These are phyloP conservation scores for Penicillium sp. DNA, from an alignment of 2,329 filamentous ascomycete species.

Conservation along the genomic window DNA sequence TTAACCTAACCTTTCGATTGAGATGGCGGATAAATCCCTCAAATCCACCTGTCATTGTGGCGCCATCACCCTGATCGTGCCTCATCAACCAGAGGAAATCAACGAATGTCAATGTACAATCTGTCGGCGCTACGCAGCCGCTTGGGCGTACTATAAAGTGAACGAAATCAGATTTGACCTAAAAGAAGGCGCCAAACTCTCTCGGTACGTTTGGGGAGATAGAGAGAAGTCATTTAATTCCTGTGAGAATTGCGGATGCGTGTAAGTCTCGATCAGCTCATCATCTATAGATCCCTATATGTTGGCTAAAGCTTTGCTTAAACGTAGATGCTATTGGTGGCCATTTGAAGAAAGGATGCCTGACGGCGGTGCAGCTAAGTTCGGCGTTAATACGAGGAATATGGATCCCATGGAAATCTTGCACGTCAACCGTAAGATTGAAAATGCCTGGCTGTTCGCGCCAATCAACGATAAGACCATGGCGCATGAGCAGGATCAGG, in stretches of 20 bases:
- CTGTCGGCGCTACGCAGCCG: slow-evolving; percentile 12
- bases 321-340: slow-evolving; percentile 7
- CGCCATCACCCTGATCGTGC: slow-evolving; percentile 9
- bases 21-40: slow-evolving; percentile 6
- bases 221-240: slow-evolving; percentile 7
- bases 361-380: not conserved
- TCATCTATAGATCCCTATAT: not conserved
- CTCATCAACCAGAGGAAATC: slow-evolving; percentile 8
- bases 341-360: slow-evolving; percentile 3
- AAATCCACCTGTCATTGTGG: slow-evolving; percentile 10
- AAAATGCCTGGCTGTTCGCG: slow-evolving; percentile 1
- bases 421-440: slow-evolving; percentile 8
- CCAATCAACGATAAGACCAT: slow-evolving; percentile 2
- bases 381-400: slow-evolving; percentile 9
- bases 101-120: slow-evolving; percentile 14
- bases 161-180: slow-evolving; percentile 8
- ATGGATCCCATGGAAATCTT: slow-evolving; percentile 10
- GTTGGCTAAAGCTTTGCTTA: not conserved
- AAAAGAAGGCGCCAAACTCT: slow-evolving; percentile 8
- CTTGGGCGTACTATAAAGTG: slow-evolving; percentile 12
- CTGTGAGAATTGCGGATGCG: slow-evolving; percentile 9
- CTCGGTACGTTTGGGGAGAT: slow-evolving; percentile 7
- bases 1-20: not conserved
- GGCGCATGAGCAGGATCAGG: slow-evolving; percentile 4
- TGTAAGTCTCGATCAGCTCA: slow-evolving; percentile 6